Percentiles rank a stretch among this genome's conserved stretches.
phyloP scores from a whole-genome alignment of 768 basidiomycete species.

The Chiua virens region DNA sequence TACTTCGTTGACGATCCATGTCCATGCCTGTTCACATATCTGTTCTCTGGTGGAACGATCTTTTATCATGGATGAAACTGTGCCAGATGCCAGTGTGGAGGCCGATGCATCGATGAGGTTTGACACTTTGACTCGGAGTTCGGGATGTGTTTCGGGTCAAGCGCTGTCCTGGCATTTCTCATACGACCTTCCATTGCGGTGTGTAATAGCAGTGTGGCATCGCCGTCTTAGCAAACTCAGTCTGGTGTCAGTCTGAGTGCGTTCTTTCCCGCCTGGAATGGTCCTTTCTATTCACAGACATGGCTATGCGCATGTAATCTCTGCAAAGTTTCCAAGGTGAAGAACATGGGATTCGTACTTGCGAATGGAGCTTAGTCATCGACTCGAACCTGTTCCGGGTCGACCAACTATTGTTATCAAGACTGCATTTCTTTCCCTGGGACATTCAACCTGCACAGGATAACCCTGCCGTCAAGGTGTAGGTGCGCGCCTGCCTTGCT shows the following conservation, averaged over 20 bases:
- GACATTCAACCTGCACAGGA: constrained; percentile 15
- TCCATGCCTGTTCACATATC: too few relatives aligned
- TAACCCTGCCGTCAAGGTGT: constrained; percentile 4
- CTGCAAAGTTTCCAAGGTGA: constrained; percentile 7
- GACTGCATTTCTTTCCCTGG: constrained; percentile 1
- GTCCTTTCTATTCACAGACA: background rate
- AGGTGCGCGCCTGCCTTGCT: constrained; percentile 14
- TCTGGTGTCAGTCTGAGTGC: background rate
- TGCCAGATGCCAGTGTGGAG: too few relatives aligned
- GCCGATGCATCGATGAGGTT: too few relatives aligned
- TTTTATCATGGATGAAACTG: too few relatives aligned
- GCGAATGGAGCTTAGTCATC: background rate
- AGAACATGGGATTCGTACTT: background rate
- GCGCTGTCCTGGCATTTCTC: background rate
- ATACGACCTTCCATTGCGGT: background rate
- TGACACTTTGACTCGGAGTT: background rate
- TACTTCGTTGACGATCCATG: too few relatives aligned
- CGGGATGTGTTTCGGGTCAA: background rate
- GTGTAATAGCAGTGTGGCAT: background rate
- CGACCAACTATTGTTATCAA: constrained; percentile 3
- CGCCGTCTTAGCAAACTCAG: constrained; percentile 1
- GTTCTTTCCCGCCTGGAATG: constrained; percentile 8
- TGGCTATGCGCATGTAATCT: constrained; percentile 23
- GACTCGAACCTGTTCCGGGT: too few relatives aligned
- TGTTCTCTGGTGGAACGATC: too few relatives aligned